Conservation (phyloP, 164 flowering plant genomes). For the Berberis thunbergii region DNA sequence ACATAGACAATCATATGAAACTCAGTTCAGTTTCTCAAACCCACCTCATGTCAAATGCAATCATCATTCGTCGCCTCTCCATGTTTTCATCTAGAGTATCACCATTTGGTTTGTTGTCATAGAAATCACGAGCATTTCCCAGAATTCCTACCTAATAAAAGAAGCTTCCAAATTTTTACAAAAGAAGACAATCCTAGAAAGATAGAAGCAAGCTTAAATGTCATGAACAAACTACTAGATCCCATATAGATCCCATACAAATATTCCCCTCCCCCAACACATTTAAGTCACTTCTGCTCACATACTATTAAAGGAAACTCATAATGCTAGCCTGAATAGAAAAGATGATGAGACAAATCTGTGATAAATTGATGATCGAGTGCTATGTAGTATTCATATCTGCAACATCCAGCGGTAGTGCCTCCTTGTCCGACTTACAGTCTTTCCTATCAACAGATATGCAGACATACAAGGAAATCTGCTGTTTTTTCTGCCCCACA, state of each 20-base stretch:
- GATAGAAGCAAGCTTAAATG: neutral
- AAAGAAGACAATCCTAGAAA: neutral
- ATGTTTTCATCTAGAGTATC: slow-evolving; percentile 28
- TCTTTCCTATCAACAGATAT: no score
- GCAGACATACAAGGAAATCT: no score
- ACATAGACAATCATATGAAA: neutral
- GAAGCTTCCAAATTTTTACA: slow-evolving; percentile 6
- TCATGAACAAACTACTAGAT: neutral
- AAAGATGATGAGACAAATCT: no score
- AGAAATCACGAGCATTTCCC: slow-evolving; percentile 89
- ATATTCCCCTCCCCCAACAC: no score
- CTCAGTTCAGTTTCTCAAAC: slow-evolving; percentile 1
- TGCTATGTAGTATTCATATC: no score
- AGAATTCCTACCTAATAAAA: slow-evolving; percentile 76
- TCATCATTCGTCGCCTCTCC: slow-evolving; percentile 90
- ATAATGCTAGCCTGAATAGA: no score
- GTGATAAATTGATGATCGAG: no score
- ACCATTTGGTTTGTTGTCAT: slow-evolving; percentile 34
- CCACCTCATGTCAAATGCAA: slow-evolving; percentile 99
- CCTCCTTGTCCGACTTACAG: no score
- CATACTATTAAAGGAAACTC: no score
- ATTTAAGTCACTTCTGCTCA: no score
- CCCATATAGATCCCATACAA: neutral
- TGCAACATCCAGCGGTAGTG: no score
- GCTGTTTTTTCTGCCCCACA: no score